phyloP scores from a whole-genome alignment of 352 stramenopile species.

The Pythium plurisporium region DNA sequence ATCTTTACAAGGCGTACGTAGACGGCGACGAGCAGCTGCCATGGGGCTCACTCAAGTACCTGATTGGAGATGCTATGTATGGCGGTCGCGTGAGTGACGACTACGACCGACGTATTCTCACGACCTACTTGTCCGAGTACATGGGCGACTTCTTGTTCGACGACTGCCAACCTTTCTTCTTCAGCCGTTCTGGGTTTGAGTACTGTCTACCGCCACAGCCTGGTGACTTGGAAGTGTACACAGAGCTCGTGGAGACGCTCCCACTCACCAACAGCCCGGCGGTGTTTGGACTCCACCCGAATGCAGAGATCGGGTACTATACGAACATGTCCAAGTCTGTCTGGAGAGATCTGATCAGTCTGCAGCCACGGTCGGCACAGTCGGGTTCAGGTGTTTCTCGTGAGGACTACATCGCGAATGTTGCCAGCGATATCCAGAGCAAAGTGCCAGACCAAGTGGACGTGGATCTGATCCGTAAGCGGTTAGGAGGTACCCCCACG shows the following conservation, averaged over 20 bases:
- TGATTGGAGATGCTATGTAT: slow-evolving; percentile 97
- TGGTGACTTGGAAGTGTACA: slow-evolving; percentile 75
- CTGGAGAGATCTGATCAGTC: slow-evolving; percentile 90
- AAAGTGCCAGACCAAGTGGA: slow-evolving; percentile 89
- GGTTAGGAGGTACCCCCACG: slow-evolving; percentile 60
- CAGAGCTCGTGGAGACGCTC: slow-evolving; percentile 81
- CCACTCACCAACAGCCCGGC: slow-evolving; percentile 92
- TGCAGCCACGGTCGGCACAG: slow-evolving; percentile 86
- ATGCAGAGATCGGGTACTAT: slow-evolving; percentile 96
- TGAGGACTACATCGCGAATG: slow-evolving; percentile 91
- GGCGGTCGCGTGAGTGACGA: slow-evolving; percentile 94
- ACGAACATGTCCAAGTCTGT: slow-evolving; percentile 94
- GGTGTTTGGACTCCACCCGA: slow-evolving; percentile 95
- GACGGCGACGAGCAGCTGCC: slow-evolving; percentile 91
- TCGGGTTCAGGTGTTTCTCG: slow-evolving; percentile 77
- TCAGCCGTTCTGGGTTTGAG: slow-evolving; percentile 91
- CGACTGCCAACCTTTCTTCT: slow-evolving; percentile 92
- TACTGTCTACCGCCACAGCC: slow-evolving; percentile 72
- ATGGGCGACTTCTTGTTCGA: slow-evolving; percentile 97
- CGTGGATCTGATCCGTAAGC: slow-evolving; percentile 85
- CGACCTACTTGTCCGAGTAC: slow-evolving; percentile 92
- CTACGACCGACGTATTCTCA: slow-evolving; percentile 94
- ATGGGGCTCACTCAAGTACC: slow-evolving; percentile 93
- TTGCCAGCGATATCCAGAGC: slow-evolving; percentile 87
- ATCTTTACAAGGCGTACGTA: slow-evolving; percentile 92